Percentiles rank a stretch among this genome's conserved stretches.
Evolutionary conservation across 352 stramenopile species (phyloP).

Genomic region (Hyaloperonospora brassicae): DNA sequence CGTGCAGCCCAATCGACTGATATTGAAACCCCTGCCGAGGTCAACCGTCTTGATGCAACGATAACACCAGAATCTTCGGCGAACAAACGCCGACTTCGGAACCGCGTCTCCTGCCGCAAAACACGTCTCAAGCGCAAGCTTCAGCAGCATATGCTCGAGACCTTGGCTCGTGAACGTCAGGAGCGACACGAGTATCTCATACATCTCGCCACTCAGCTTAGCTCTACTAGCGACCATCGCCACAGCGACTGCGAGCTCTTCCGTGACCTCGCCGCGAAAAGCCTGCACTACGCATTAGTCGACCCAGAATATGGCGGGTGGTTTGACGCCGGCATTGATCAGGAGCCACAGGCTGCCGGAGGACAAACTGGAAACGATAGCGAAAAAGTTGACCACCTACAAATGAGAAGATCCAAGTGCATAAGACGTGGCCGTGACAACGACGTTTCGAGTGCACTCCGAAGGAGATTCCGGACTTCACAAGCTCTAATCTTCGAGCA

Average conservation of each 20-base stretch:
- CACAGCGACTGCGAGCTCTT: constrained; percentile 7
- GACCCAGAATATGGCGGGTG: constrained; percentile 26
- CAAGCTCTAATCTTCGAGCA: constrained; percentile 21
- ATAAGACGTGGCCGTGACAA: constrained; percentile 8
- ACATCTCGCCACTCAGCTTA: constrained; percentile 19
- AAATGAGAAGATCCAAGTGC: constrained; percentile 12
- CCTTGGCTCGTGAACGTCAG: constrained; percentile 24
- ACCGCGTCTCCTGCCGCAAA: constrained; percentile 41
- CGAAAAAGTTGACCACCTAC: not conserved
- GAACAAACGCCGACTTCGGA: constrained; percentile 28
- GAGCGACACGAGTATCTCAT: constrained; percentile 29
- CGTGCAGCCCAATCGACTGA: constrained; percentile 18
- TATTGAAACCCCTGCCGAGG: not conserved
- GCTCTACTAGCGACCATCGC: not conserved
- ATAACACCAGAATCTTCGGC: constrained; percentile 3
- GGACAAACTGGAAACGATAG: not conserved
- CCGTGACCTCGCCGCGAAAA: constrained; percentile 25
- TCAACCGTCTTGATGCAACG: constrained; percentile 1
- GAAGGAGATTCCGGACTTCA: not conserved
- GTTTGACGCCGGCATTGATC: constrained; percentile 1
- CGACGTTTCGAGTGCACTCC: constrained; percentile 8
- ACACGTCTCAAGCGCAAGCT: constrained; percentile 41
- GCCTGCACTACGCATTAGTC: constrained; percentile 33
- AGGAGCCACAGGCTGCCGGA: not conserved
- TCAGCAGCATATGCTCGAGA: constrained; percentile 20